phyloP scores from a whole-genome alignment of 78 protist genomes.

The Cavenderia fasciculata region DNA sequence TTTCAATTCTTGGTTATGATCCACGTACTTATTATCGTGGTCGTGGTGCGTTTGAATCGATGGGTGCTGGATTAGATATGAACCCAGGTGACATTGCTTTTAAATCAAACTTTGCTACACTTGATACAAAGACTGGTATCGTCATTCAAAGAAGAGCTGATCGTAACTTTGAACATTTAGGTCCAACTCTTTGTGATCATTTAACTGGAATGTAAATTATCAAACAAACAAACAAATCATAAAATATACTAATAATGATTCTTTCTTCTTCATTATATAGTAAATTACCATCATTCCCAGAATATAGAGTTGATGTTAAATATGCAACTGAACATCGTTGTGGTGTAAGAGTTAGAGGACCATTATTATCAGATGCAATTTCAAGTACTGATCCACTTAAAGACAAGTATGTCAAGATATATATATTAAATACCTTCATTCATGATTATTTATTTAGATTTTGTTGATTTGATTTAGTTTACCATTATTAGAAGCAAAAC shows the following conservation, averaged over 20 bases:
- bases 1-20: conserved; percentile 88
- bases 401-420: too few relatives aligned
- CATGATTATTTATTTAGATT: too few relatives aligned
- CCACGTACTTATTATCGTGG: conserved; percentile 90
- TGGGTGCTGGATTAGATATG: conserved; percentile 94
- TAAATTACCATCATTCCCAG: conserved; percentile 73
- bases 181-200: conserved; percentile 84
- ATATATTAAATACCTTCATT: too few relatives aligned
- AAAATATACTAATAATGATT: not conserved
- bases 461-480: too few relatives aligned
- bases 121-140: conserved; percentile 42
- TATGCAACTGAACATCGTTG: conserved; percentile 93
- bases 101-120: conserved; percentile 87
- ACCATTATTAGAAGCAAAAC: conserved; percentile 47
- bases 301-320: conserved; percentile 69
- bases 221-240: not conserved
- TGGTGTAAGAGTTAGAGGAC: conserved; percentile 91
- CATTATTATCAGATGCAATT: conserved; percentile 82
- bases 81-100: conserved; percentile 92
- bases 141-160: conserved; percentile 87
- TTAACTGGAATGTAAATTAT: conserved; percentile 65
- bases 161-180: conserved; percentile 86
- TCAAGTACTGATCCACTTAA: conserved; percentile 91
- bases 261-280: not conserved
- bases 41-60: conserved; percentile 92